These are phyloP conservation scores for Colletotrichum sp. DNA, from an alignment of 2,329 filamentous ascomycete genomes.

Conservation along the genomic window DNA sequence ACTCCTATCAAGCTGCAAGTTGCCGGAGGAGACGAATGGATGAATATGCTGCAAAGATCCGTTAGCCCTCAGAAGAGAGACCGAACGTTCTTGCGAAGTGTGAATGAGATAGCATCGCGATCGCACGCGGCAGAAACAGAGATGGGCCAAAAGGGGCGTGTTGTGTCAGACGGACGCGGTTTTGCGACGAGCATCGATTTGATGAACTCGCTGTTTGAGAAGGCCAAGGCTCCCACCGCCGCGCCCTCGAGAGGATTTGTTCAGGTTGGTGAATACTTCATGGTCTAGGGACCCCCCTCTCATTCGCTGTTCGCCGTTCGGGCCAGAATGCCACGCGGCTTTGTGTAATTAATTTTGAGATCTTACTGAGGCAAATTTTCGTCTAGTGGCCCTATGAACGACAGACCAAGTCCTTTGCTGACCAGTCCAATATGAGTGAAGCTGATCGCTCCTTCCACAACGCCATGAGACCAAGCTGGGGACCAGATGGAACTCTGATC, in stretches of 20 bases:
- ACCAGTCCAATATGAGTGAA: constrained; percentile 65
- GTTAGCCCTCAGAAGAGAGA: constrained; percentile 94
- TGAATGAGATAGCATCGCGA: constrained; percentile 53
- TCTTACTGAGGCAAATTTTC: constrained; percentile 43
- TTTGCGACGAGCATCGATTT: constrained; percentile 92
- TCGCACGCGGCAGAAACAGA: constrained; percentile 45
- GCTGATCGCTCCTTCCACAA: constrained; percentile 73
- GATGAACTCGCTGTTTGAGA: constrained; percentile 92
- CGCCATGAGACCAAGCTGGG: constrained; percentile 81
- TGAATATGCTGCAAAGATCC: constrained; percentile 90
- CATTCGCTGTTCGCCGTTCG: neutral
- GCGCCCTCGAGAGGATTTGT: constrained; percentile 71
- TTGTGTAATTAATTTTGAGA: constrained; percentile 36
- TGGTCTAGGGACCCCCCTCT: constrained; percentile 19
- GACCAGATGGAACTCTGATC: constrained; percentile 74
- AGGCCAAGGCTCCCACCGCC: constrained; percentile 63
- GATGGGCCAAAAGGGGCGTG: constrained; percentile 31
- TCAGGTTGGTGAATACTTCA: constrained; percentile 78
- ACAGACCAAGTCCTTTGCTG: constrained; percentile 71
- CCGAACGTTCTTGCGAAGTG: constrained; percentile 70
- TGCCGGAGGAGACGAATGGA: constrained; percentile 83
- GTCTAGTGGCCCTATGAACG: constrained; percentile 86
- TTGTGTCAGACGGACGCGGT: constrained; percentile 59
- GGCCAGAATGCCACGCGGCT: neutral
- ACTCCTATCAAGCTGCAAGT: constrained; percentile 66